Conservation (phyloP, 2,329 filamentous ascomycete genomes). For the Orbilia quercus region DNA sequence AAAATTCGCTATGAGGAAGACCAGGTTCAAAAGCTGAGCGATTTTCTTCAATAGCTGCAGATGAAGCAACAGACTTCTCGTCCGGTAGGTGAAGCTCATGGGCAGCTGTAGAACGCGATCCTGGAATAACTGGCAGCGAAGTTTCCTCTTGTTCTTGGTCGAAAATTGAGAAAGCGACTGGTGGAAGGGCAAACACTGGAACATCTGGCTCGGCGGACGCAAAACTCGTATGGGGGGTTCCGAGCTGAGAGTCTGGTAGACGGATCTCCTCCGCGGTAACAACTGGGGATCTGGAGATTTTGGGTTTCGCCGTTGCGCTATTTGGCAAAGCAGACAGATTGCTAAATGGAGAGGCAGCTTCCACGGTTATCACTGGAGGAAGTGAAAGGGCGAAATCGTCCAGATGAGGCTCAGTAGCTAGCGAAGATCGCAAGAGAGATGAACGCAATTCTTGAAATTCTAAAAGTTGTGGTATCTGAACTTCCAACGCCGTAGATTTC, state of each 20-base stretch:
- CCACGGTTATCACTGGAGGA: background rate
- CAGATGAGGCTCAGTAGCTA: background rate
- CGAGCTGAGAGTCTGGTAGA: constrained; percentile 28
- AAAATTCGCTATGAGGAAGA: constrained; percentile 41
- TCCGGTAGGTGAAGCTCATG: constrained; percentile 20
- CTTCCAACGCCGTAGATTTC: background rate
- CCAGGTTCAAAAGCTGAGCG: background rate
- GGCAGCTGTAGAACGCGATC: background rate
- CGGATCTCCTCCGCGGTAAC: constrained; percentile 5
- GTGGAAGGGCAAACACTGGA: constrained; percentile 15
- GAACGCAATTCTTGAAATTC: background rate
- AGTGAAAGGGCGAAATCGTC: too few relatives aligned
- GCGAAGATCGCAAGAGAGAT: background rate
- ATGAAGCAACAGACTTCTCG: constrained; percentile 13
- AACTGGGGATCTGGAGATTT: background rate
- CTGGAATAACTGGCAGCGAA: background rate
- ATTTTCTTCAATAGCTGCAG: background rate
- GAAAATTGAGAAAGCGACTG: constrained; percentile 13
- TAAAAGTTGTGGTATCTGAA: background rate
- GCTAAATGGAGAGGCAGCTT: background rate
- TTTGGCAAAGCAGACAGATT: background rate
- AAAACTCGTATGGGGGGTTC: constrained; percentile 20
- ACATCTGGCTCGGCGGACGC: constrained; percentile 5
- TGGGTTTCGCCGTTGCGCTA: background rate
- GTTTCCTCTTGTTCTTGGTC: background rate